A percentile compares a stretch with the other conserved stretches of the same genome.
phyloP scores from a whole-genome alignment of 306 rosid species.

The Cicer judaicum region DNA sequence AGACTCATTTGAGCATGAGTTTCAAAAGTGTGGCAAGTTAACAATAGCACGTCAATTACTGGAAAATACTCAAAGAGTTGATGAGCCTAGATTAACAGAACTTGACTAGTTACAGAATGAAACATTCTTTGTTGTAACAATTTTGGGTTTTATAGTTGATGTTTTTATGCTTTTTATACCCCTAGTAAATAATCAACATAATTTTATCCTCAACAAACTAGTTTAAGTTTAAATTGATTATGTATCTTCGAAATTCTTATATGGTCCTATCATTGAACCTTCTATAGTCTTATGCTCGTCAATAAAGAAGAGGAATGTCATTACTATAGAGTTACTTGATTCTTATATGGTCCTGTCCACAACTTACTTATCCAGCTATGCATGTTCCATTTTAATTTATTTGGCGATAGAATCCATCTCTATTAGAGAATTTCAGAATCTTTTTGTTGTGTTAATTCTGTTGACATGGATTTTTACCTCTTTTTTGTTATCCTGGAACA shows the following conservation, averaged over 20 bases:
- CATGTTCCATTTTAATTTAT: conserved; percentile 12
- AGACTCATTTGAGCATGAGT: conserved; percentile 58
- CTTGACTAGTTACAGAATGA: conserved; percentile 11
- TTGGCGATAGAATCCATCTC: not conserved
- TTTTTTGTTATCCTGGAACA: too few species aligned
- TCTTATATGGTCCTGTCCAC: not conserved
- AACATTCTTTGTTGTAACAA: conserved; percentile 10
- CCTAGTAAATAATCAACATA: not conserved
- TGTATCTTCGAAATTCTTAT: conserved; percentile 1
- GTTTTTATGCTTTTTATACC: not conserved
- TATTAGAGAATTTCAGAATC: not conserved
- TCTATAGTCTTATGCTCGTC: not conserved
- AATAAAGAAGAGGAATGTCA: conserved; percentile 8
- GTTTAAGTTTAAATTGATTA: conserved; percentile 19
- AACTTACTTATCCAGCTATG: not conserved
- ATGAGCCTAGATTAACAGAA: conserved; percentile 28
- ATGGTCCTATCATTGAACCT: not conserved
- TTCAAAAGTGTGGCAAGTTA: conserved; percentile 60
- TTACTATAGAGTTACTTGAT: not conserved
- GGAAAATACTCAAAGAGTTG: conserved; percentile 42
- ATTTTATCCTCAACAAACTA: not conserved
- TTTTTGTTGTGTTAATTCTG: too few species aligned
- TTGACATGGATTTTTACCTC: too few species aligned
- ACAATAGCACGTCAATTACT: conserved; percentile 61
- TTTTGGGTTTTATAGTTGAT: conserved; percentile 28